phyloP scores from a whole-genome alignment of 495 filamentous ascomycete species.

The Clavariopsis aquatica region DNA sequence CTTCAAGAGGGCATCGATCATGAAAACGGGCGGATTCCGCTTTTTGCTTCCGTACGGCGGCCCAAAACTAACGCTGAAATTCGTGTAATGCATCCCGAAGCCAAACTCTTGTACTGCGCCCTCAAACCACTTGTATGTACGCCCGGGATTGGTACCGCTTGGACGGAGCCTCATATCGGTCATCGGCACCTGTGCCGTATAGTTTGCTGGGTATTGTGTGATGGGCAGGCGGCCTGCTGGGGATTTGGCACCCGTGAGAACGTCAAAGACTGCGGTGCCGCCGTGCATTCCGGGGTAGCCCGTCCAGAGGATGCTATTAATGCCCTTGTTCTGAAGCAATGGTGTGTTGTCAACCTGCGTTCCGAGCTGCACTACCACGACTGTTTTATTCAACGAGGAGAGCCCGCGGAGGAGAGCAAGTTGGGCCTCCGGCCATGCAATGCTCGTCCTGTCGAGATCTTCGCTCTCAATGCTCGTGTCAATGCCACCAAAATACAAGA shows the following conservation, averaged over 20 bases:
- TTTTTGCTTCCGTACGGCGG: conserved; percentile 16
- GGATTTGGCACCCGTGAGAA: conserved; percentile 54
- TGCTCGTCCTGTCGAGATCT: conserved; percentile 53
- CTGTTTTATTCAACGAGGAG: conserved; percentile 52
- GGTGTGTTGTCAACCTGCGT: conserved; percentile 40
- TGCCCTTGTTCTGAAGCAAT: conserved; percentile 45
- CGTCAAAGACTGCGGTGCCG: conserved; percentile 56
- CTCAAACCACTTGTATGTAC: conserved; percentile 65
- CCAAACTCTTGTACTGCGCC: conserved; percentile 57
- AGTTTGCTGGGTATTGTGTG: conserved; percentile 60
- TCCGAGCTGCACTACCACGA: conserved; percentile 61
- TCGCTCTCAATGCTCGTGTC: conserved; percentile 59
- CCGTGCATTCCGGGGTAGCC: conserved; percentile 63
- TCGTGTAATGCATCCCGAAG: conserved; percentile 57
- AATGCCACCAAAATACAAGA: conserved; percentile 61
- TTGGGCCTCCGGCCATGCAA: conserved; percentile 60
- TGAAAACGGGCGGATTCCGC: conserved; percentile 30
- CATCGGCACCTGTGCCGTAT: conserved; percentile 54
- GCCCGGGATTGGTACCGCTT: conserved; percentile 46
- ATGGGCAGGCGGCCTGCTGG: conserved; percentile 59
- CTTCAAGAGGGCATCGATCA: conserved; percentile 37
- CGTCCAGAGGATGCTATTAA: conserved; percentile 58
- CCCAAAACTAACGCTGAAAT: conserved; percentile 46
- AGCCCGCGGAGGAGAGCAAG: conserved; percentile 56
- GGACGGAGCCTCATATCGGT: conserved; percentile 60